Evolutionary conservation across 306 rosid species (phyloP), one percentile per base, ranked within the genome.

Genomic region (Citrullus mucosospermus): DNA sequence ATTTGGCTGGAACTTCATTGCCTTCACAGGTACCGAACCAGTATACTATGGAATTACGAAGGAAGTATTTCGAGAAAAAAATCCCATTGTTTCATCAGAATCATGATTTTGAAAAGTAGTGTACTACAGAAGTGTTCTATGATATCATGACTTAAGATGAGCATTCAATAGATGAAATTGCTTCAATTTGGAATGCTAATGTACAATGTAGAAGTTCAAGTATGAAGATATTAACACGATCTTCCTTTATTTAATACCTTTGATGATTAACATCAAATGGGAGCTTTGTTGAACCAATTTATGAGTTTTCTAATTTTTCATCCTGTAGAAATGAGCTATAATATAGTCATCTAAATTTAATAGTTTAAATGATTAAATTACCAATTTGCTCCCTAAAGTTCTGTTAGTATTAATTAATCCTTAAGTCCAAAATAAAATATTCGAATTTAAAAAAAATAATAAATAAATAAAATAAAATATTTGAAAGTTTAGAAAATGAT

Each of bases 1-100:
- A 57, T 89, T 92, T 22, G 98, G 97, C 46, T 93, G 97, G 97
- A 93, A 93, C 58, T 93, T 93, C 75, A 83, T 93, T 73, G 88
- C 92, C 70, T 88, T 72, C 80, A 22, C 83, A n/a, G 84, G 90
- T 66, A 43, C 63, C 3, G 86, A 87, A 16, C 83, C 97, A 12
- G 91, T 86, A 80, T 93, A 90, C 76, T 90, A 80, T 79, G 97
- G 98, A 55, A 79, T 80, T 65, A 86, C 96, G 7, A 93, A 93
- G 85, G 94, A 92, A 77, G 57, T 86, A 50, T 93, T 81, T 70
- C 89, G 94, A 82, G 75, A 72, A 28, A 72, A 72, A 30, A 72
- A 72, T 72, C 77, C 77, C 36, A 50, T 72, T 72, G 59, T 50
- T 48, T 6, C 77, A 25, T 30, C 77, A 50, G 77, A 44, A 30